Evolutionary conservation across 208 protist genomes (phyloP), one percentile per base, ranked within the genome.

Genomic region (Leptomonas pyrrhocoris): DNA sequence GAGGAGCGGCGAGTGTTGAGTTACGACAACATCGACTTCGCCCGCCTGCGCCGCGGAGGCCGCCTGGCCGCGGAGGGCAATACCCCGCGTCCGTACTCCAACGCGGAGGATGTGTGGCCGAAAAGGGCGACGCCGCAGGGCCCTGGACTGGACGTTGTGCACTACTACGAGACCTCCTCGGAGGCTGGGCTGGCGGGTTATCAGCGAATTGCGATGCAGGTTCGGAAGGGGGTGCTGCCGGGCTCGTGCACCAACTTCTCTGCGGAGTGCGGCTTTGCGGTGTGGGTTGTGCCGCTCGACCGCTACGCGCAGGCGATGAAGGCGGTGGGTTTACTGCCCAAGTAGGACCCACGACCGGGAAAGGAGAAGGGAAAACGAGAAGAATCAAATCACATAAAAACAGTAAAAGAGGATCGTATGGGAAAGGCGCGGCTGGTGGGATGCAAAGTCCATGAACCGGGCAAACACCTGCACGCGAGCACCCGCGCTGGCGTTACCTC

Each of bases 161-260:
- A 77, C 49, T 77, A 74, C 75, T 81, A 76, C 56, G 75, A 81
- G 48, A 77, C 75, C 3, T 77, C 69, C 19, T 72, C 57, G n/a
- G n/a, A 36, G 7, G 75, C 64, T 21, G 75, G 75, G 1, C 42
- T 81, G 23, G 69, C 70, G 23, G 69, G 75, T 21, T 81, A 77
- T 40, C 75, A 81, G 64, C 31, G 48, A 1, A 60, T 81, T 16
- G 64, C 75, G 16, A 27, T 69, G 69, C 56, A 67, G 64, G 75
- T 81, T 61, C 59, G 58, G 7, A 58, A 64, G 59, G 63, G 64
- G 13, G 3, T 66, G 58, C 59, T 81, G 27, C 75, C 75, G 8
- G 75, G 75, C 31, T 48, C 42, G 8, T 74, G 67, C 58, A 69
- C 57, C 9, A 81, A 81, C 59, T 77, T 59, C 46, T 74, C 75